Percentiles rank a stretch among this genome's conserved stretches.
Conservation (phyloP, 2,329 filamentous ascomycete genomes). For the Fusarium phyllophilum region DNA sequence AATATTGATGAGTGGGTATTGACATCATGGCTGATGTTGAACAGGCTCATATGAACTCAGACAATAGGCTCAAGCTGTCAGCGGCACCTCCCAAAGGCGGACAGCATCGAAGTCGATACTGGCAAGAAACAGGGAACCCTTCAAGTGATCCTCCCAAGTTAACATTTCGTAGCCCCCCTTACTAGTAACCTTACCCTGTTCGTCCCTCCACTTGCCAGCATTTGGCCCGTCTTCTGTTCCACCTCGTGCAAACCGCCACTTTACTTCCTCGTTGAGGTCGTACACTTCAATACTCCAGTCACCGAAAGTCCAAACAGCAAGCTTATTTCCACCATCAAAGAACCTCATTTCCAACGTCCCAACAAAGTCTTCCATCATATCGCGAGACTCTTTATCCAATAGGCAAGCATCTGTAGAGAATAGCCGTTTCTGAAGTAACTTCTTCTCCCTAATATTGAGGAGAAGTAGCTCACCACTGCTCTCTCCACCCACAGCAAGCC, state of each 20-base stretch:
- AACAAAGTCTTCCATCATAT: neutral
- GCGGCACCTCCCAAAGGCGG: slow-evolving; percentile 26
- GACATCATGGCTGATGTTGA: neutral
- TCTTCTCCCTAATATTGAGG: neutral
- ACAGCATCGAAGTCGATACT: slow-evolving; percentile 22
- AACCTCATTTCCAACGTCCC: slow-evolving; percentile 8
- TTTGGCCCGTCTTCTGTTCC: slow-evolving; percentile 14
- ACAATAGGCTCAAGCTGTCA: neutral
- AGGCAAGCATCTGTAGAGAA: slow-evolving; percentile 7
- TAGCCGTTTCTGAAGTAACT: neutral
- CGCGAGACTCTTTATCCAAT: neutral
- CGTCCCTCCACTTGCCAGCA: slow-evolving; percentile 14
- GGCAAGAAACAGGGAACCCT: neutral
- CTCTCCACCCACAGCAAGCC: slow-evolving; percentile 16
- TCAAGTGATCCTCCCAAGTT: slow-evolving; percentile 8
- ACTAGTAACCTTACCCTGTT: slow-evolving; percentile 18
- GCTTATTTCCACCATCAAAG: slow-evolving; percentile 15
- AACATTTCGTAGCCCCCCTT: slow-evolving; percentile 3
- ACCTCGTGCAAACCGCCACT: slow-evolving; percentile 26
- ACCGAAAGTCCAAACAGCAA: slow-evolving; percentile 2
- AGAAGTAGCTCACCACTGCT: slow-evolving; percentile 8
- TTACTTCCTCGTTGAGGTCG: slow-evolving; percentile 3
- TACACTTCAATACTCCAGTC: slow-evolving; percentile 24
- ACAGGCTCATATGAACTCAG: too few relatives aligned
- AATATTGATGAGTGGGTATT: too few relatives aligned